Base-by-base conservation (phyloP, 495 filamentous ascomycete species). In the Hypoxylon lienhwacheense region DNA sequence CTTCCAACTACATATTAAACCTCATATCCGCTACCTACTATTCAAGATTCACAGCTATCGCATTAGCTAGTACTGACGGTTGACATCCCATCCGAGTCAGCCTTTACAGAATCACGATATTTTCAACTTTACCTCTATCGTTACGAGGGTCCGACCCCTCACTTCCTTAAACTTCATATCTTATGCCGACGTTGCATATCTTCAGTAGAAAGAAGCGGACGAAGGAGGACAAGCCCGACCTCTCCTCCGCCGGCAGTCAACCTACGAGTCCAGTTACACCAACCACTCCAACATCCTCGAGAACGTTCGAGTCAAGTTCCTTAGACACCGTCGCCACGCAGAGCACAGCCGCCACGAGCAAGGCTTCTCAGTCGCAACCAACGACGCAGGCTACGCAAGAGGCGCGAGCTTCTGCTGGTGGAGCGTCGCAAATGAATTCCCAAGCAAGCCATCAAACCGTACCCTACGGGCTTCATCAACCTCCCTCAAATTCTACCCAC, bases 161-260 rank as follows among this genome's bases (percentile, higher is more conserved):
- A 35, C 17, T 60, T 35, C 11, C 46, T 20, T 49, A 55, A 21
- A 65, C 52, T 55, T 31, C 47, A 59, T 66, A 64, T 62, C 65
- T 61, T 69, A 90, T 90, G 87, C 87, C 85, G 77, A 80, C 72
- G 63, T 78, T 89, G 73, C 88, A 89, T 57, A 86, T 96, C 66
- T 82, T 98, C 66, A 98, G n/a, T n/a, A n/a, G 97, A 81, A 97
- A 96, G 85, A 91, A 95, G 80, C 85, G 89, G 81, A 95, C 92
- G 75, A 96, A 90, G 84, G 70, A 84, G 77, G 64, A 79, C 68
- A 74, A 81, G 68, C 63, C 80, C 68, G 66, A 76, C 76, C 74
- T 79, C 66, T 16, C 81, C 77, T 46, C 78, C 70, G n/a, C n/a
- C n/a, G n/a, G n/a, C n/a, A 74, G 82, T 70, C 70, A 84, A 64